Conservation (phyloP, 2,329 filamentous ascomycete species). For the Chalaropsis ovoidea region DNA sequence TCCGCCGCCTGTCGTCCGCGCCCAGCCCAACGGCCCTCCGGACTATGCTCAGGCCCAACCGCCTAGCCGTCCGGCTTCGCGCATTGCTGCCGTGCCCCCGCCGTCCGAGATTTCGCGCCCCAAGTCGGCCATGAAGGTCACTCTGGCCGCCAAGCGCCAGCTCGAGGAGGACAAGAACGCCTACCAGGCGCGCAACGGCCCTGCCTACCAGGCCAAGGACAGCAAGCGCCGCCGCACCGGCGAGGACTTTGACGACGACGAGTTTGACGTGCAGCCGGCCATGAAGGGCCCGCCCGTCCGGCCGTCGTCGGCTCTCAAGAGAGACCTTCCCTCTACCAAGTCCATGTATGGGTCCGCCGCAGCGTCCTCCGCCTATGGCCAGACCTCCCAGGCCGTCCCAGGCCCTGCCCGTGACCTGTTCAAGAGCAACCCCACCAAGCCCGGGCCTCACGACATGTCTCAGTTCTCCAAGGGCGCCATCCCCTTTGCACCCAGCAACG, state of each 20-base stretch:
- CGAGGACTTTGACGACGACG: constrained; percentile 56
- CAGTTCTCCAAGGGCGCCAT: constrained; percentile 82
- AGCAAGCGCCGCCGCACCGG: constrained; percentile 71
- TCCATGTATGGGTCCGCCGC: background rate
- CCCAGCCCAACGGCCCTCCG: constrained; percentile 43
- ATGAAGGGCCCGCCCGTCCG: constrained; percentile 78
- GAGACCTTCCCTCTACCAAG: constrained; percentile 38
- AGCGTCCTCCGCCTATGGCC: constrained; percentile 47
- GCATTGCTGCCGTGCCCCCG: constrained; percentile 43
- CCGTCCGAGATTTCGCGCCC: constrained; percentile 33
- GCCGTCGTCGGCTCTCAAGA: constrained; percentile 60
- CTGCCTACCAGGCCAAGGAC: constrained; percentile 56
- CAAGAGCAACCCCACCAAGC: constrained; percentile 56
- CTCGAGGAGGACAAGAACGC: constrained; percentile 57
- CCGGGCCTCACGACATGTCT: constrained; percentile 56
- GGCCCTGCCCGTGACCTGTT: constrained; percentile 48
- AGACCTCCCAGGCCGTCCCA: constrained; percentile 39
- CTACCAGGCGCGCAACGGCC: constrained; percentile 42
- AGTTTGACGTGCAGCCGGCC: constrained; percentile 45
- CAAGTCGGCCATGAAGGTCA: constrained; percentile 35
- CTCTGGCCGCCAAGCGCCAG: constrained; percentile 66
- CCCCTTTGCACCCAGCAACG: constrained; percentile 66
- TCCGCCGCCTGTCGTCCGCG: constrained; percentile 49
- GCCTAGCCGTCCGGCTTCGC: constrained; percentile 43
- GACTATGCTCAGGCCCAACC: constrained; percentile 36